These are phyloP conservation scores for Cymbopogon flexuosus DNA, from an alignment of 202 grass and related monocot genomes.

Conservation along the genomic window DNA sequence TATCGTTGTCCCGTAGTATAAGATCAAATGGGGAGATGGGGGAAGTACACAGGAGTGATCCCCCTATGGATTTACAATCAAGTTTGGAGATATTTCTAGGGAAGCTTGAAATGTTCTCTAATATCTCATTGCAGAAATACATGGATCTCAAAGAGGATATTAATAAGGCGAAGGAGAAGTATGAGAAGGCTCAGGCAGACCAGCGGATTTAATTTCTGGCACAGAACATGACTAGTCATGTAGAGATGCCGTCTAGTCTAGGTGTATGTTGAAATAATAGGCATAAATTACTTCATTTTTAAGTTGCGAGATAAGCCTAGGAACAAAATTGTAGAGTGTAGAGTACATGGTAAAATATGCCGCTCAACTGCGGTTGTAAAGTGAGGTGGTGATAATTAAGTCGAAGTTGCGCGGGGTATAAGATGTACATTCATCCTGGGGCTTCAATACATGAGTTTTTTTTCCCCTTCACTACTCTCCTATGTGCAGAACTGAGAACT, in stretches of 20 bases:
- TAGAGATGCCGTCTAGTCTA: conserved; percentile 23
- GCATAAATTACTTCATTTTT: conserved; percentile 32
- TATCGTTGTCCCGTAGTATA: conserved; percentile 46
- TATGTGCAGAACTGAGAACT: neutral
- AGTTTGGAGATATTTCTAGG: conserved; percentile 57
- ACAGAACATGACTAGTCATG: conserved; percentile 8
- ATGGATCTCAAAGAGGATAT: conserved; percentile 39
- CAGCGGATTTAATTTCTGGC: conserved; percentile 28
- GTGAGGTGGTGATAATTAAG: conserved; percentile 38
- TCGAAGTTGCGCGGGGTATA: conserved; percentile 19
- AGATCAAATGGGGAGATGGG: conserved; percentile 25
- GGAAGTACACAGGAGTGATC: conserved; percentile 32
- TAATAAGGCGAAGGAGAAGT: conserved; percentile 17
- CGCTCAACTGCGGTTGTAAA: conserved; percentile 40
- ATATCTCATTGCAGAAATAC: conserved; percentile 53
- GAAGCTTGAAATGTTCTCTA: conserved; percentile 51
- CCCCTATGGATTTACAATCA: conserved; percentile 55
- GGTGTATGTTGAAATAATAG: conserved; percentile 39
- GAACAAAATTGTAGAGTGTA: conserved; percentile 35
- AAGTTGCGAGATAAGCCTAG: conserved; percentile 37
- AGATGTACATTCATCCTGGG: conserved; percentile 38
- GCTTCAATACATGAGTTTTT: conserved; percentile 23
- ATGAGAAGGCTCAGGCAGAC: conserved; percentile 19
- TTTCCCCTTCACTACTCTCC: neutral
- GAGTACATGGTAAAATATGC: conserved; percentile 16